These are phyloP conservation scores for Eutrema yunnanense DNA, from an alignment of 345 rosid species.

Conservation along the genomic window DNA sequence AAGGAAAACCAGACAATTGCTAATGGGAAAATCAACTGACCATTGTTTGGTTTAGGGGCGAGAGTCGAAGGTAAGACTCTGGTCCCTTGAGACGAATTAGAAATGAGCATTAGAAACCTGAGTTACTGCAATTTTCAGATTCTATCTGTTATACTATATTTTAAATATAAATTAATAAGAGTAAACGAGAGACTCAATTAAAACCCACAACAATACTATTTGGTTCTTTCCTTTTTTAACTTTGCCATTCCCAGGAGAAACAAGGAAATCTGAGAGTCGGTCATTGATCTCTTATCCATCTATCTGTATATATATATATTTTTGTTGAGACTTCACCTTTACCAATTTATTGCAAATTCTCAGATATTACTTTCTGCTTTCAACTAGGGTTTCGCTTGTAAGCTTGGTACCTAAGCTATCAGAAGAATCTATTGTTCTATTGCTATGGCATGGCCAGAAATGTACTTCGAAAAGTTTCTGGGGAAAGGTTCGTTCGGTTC, in stretches of 20 bases:
- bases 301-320: no score
- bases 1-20: not conserved
- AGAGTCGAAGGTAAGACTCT: slow-evolving; percentile 31
- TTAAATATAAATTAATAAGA: no score
- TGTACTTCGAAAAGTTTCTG: not conserved
- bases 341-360: not conserved
- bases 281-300: no score
- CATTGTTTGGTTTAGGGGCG: slow-evolving; percentile 31
- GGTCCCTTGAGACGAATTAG: slow-evolving; percentile 24
- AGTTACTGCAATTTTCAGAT: no score
- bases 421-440: not conserved
- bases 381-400: not conserved
- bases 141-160: no score
- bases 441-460: not conserved
- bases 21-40: slow-evolving; percentile 30
- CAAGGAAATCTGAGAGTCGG: no score
- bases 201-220: no score
- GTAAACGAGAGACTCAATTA: no score
- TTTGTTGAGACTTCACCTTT: no score
- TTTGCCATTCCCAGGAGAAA: no score
- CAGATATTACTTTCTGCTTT: not conserved
- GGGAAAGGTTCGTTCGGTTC: not conserved
- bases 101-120: slow-evolving; percentile 23
- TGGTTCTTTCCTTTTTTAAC: no score
- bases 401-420: not conserved